phyloP scores from a whole-genome alignment of 177 flowering plant genomes.

The Telopea speciosissima region DNA sequence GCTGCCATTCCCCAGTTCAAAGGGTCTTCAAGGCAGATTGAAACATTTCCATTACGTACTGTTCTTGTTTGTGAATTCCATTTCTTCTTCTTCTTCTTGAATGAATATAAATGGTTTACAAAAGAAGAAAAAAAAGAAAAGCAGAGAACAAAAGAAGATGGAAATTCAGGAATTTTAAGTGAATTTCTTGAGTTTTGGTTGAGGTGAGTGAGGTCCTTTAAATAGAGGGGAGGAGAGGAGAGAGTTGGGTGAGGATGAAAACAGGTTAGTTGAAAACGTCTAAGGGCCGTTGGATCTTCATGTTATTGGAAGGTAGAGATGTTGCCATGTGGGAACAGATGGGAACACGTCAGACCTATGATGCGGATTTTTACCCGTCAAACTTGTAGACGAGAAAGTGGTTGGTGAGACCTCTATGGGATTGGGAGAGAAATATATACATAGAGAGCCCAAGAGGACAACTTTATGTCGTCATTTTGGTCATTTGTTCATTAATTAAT shows the following conservation, averaged over 20 bases:
- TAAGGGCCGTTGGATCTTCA: constrained; percentile 12
- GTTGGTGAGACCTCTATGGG: constrained; percentile 18
- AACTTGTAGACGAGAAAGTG: constrained; percentile 1
- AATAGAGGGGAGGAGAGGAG: constrained; percentile 13
- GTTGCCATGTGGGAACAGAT: constrained; percentile 11
- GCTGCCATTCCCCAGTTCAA: constrained; percentile 64
- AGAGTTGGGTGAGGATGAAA: constrained; percentile 20
- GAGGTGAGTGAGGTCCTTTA: constrained; percentile 13
- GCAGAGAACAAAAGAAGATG: neutral
- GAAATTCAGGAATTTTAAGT: neutral
- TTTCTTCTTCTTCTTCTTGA: neutral
- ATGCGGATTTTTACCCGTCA: constrained; percentile 13
- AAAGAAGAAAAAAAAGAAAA: too few species aligned
- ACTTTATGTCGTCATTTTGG: too few species aligned
- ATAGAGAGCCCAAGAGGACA: too few species aligned
- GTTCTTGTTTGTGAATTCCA: constrained; percentile 8
- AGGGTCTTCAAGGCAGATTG: constrained; percentile 32
- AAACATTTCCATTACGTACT: constrained; percentile 13
- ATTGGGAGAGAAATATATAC: too few species aligned
- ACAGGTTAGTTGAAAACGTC: constrained; percentile 24
- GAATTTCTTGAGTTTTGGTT: constrained; percentile 23
- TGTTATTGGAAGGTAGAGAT: constrained; percentile 7
- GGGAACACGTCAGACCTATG: neutral
- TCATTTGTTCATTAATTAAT: too few species aligned
- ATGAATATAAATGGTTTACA: too few species aligned